Percentiles rank a stretch among this genome's conserved stretches.
phyloP scores from a whole-genome alignment of 129 eudicot genomes.

The Lonicera japonica region DNA sequence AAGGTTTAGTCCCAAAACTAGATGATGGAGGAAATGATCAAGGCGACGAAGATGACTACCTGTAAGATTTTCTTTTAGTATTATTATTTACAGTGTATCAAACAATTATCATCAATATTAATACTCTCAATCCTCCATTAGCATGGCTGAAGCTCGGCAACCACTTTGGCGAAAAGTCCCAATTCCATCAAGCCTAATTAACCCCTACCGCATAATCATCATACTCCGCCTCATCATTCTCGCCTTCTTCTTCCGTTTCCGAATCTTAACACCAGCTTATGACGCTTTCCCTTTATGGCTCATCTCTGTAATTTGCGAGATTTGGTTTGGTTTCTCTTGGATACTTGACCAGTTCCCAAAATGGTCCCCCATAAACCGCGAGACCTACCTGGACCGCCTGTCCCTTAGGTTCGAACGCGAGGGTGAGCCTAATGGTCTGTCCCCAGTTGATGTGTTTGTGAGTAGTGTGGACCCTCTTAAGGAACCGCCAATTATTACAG shows the following conservation, averaged over 20 bases:
- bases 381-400: conserved; percentile 89
- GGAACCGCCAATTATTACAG: conserved; percentile 97
- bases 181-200: conserved; percentile 73
- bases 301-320: conserved; percentile 89
- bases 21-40: conserved; percentile 56
- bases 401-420: conserved; percentile 85
- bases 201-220: conserved; percentile 84
- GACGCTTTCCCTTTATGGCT: conserved; percentile 93
- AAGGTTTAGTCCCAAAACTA: conserved; percentile 56
- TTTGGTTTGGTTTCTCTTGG: conserved; percentile 96
- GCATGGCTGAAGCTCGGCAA: conserved; percentile 97
- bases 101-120: no score
- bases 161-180: conserved; percentile 97
- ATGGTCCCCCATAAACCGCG: conserved; percentile 91
- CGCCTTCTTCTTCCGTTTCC: conserved; percentile 76
- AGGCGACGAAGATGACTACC: conserved; percentile 71
- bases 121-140: conserved; percentile 12
- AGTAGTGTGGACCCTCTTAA: conserved; percentile 93
- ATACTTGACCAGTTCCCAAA: conserved; percentile 97
- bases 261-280: conserved; percentile 78
- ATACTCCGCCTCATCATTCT: conserved; percentile 68
- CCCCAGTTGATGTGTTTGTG: conserved; percentile 82
- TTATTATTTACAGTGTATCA: neutral
- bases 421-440: conserved; percentile 70
- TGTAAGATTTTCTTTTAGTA: conserved; percentile 34